phyloP scores from a whole-genome alignment of 164 flowering plant species.

The Litsea cubeba region DNA sequence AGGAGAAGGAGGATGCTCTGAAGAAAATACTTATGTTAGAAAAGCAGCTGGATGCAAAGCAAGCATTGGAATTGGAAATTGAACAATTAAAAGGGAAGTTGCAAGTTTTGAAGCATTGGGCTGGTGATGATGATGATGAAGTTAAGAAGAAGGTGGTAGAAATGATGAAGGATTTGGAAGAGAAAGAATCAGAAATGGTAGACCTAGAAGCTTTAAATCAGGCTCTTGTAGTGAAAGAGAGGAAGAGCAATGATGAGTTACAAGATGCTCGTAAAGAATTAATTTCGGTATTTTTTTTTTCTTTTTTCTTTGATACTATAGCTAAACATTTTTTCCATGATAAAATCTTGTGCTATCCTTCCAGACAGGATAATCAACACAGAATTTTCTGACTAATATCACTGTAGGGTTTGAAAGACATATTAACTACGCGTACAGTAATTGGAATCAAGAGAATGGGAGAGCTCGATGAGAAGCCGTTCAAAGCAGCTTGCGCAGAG shows the following conservation, averaged over 20 bases:
- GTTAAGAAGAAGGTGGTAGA: slow-evolving; percentile 32
- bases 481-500: slow-evolving; percentile 49
- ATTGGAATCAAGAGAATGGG: slow-evolving; percentile 7
- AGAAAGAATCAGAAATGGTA: slow-evolving; percentile 52
- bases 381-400: background rate
- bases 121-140: slow-evolving; percentile 48
- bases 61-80: slow-evolving; percentile 70
- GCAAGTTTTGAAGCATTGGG: slow-evolving; percentile 49
- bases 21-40: slow-evolving; percentile 45
- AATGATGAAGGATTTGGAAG: slow-evolving; percentile 35
- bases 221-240: slow-evolving; percentile 50
- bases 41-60: slow-evolving; percentile 63
- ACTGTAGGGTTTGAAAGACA: slow-evolving; percentile 47
- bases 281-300: slow-evolving; percentile 34
- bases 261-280: slow-evolving; percentile 54
- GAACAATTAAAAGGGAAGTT: slow-evolving; percentile 58
- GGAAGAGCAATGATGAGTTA: slow-evolving; percentile 25
- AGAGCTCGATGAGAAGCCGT: slow-evolving; percentile 33
- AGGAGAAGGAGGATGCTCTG: slow-evolving; percentile 50
- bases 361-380: background rate
- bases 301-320: background rate
- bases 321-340: background rate
- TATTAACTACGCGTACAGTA: background rate
- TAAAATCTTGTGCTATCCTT: background rate
- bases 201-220: slow-evolving; percentile 35